Evolutionary conservation across 2,329 filamentous ascomycete species (phyloP), one percentile per base, ranked within the genome.

Genomic region (Diaporthe vaccinii): DNA sequence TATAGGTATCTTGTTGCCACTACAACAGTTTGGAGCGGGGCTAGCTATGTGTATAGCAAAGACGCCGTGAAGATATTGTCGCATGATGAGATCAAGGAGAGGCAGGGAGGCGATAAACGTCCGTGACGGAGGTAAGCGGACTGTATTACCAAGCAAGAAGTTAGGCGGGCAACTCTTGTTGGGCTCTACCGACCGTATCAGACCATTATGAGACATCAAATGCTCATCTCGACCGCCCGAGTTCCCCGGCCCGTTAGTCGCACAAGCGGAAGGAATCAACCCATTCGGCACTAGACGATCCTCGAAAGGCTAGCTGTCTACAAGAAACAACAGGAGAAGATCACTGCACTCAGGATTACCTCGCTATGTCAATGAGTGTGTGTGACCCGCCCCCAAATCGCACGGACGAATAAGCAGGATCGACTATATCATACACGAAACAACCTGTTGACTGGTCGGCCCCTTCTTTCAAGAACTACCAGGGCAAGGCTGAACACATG

Each of bases 1-100:
- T 3, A 15, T 78, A 96, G 94, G 81, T 96, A 94, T 79, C 84
- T 97, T 20, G 96, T 99, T 3, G 96, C 95, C 0, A 90, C 89
- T 0, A 99, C 97, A 5, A 99, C 97, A 0, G 85, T 98, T 8
- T 98, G 96, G 94, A 98, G 95, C 77, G 97, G 97, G 10, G 88
- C 96, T 20, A 98, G 96, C 83, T 99, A 99, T 82, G 89, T 98
- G 9, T 97, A 93, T 82, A 94, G 92, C 78, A 98, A 97, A 83
- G 93, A 98, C 80, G 96, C 95, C 0, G 96, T 98, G 44, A 97
- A 93, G 83, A 98, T 98, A 74, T 83, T 98, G 57, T 83, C 84
- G 0, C 80, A 84, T 62, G 80, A 78, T 25, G 62, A 71, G 8
- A 59, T 68, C 36, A 81, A 82, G 72, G 77, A 78, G 44, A 80